Evolutionary conservation across 805 yeast genomes (phyloP).

Genomic region (Candida tammaniensis): DNA sequence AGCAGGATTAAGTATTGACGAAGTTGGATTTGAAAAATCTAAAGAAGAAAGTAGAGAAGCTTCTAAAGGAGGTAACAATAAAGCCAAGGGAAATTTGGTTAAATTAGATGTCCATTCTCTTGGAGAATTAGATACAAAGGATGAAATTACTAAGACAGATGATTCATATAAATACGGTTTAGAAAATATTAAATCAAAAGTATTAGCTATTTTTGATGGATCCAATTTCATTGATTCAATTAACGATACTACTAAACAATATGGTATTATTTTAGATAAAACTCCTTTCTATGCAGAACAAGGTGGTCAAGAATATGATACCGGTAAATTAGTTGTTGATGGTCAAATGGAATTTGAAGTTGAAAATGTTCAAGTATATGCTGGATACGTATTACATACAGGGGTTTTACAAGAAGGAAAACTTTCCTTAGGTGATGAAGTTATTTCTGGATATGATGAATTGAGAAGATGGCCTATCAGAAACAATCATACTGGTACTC

Average conservation of each 20-base stretch:
- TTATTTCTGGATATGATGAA: conserved; percentile 88
- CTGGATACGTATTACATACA: conserved; percentile 94
- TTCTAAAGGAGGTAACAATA: conserved; percentile 79
- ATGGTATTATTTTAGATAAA: conserved; percentile 81
- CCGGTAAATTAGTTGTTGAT: conserved; percentile 88
- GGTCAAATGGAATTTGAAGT: conserved; percentile 86
- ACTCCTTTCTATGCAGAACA: conserved; percentile 98
- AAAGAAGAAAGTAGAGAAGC: conserved; percentile 89
- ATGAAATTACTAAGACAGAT: conserved; percentile 71
- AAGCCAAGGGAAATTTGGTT: conserved; percentile 54
- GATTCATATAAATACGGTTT: conserved; percentile 75
- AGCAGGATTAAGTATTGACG: conserved; percentile 89
- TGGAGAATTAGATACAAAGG: conserved; percentile 61
- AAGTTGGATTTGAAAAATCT: conserved; percentile 88
- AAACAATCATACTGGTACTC: conserved; percentile 98
- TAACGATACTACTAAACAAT: conserved; percentile 41
- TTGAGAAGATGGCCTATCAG: conserved; percentile 94
- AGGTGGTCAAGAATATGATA: conserved; percentile 98
- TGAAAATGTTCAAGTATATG: conserved; percentile 87
- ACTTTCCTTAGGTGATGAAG: conserved; percentile 61
- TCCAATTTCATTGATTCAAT: conserved; percentile 53
- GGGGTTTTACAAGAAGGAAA: conserved; percentile 80
- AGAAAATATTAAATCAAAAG: conserved; percentile 64
- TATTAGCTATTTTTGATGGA: conserved; percentile 72
- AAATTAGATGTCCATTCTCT: conserved; percentile 91